Conservation (phyloP, 2,329 filamentous ascomycete genomes). For the Colletotrichum sp. region DNA sequence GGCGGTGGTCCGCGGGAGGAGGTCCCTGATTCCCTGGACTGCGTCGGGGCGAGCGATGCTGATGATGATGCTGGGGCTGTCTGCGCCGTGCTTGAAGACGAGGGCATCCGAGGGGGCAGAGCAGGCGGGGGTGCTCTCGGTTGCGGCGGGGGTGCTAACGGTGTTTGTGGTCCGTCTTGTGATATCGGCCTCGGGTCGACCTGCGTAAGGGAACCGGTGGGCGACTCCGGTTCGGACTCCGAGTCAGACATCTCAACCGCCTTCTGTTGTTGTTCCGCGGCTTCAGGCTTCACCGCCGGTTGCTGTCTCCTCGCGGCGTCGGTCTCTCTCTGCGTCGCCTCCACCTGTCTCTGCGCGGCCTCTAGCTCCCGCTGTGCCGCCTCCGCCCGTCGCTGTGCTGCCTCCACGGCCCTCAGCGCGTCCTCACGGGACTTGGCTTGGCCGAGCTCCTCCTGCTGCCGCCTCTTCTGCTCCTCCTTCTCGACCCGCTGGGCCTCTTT, state of each 20-base stretch:
- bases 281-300: background rate
- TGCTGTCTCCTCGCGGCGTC: slow-evolving; percentile 1
- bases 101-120: background rate
- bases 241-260: background rate
- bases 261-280: background rate
- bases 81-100: background rate
- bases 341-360: slow-evolving; percentile 19
- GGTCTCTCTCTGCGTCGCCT: slow-evolving; percentile 16
- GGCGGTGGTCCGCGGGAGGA: slow-evolving; percentile 12
- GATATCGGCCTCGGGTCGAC: background rate
- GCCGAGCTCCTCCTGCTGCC: slow-evolving; percentile 30
- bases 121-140: background rate
- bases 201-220: background rate
- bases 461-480: slow-evolving; percentile 33
- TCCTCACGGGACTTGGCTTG: slow-evolving; percentile 35
- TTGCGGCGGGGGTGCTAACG: background rate
- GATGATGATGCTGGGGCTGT: background rate
- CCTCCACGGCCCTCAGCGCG: slow-evolving; percentile 3
- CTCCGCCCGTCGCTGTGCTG: slow-evolving; percentile 16
- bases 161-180: background rate
- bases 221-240: background rate
- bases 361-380: slow-evolving; percentile 21
- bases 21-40: slow-evolving; percentile 18
- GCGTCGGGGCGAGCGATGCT: slow-evolving; percentile 22
- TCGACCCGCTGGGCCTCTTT: slow-evolving; percentile 35